Base-by-base conservation (phyloP, 2,329 filamentous ascomycete species). In the Xylariales sp. region DNA sequence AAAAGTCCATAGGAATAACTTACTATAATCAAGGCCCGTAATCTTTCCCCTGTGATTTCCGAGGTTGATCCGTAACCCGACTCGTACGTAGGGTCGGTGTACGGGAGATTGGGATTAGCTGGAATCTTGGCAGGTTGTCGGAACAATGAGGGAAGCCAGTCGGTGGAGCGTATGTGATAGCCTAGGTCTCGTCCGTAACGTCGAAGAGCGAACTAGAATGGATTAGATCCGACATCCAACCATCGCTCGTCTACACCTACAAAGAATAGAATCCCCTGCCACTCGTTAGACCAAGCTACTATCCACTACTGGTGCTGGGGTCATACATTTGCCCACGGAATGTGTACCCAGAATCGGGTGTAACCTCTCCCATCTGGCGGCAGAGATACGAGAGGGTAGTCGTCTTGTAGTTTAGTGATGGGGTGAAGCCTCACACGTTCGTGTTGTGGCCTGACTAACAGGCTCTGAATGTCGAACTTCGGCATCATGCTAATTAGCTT, bases 21-120 rank as follows among this genome's bases (percentile, higher is more conserved):
- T 58, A 64, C 62, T 23, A 58, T 23, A 50, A 58, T 58, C 45
- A 18, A 46, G 45, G 30, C 30, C 54, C n/a, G 53, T 18, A 39
- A 18, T 18, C 32, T 1, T 43, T 18, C 10, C 9, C 16, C 9
- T 4, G n/a, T n/a, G 2, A 16, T 50, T 18, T 8, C 32, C 3
- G 46, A 34, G 16, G 57, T 57, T 7, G 61, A 64, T 5, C 14
- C 46, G 16, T 50, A 34, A 14, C 57, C 50, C 3, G 61, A 64
- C 9, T 18, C 46, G 16, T 50, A 64, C 8, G 7, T 2, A 30
- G 43, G 50, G 10, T 55, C 50, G 5, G 32, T 55, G 48, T 56
- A 58, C 10, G 54, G 48, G 23, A 43, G 14, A 52, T 8, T 16
- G 32, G 2, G 30, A 39, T 57, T 46, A 6, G 28, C 6, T 16